Evolutionary conservation across 352 stramenopile genomes (phyloP).

Genomic region (Pythium aquatile): DNA sequence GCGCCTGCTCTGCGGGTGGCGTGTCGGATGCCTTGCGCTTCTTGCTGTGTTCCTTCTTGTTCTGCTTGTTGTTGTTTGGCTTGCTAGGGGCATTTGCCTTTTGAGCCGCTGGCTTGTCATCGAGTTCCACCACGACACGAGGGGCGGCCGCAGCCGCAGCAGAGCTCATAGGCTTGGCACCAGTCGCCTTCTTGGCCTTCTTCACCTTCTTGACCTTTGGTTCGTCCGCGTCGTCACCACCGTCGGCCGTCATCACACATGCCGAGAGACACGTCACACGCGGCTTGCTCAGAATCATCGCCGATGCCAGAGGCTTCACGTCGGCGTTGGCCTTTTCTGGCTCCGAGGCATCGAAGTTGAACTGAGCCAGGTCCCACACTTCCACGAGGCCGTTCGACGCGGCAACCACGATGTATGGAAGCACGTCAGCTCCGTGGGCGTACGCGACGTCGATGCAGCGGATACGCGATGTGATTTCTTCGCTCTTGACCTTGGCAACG

Average conservation of each 20-base stretch:
- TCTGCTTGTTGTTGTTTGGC: conserved; percentile 7
- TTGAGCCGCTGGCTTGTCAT: conserved; percentile 18
- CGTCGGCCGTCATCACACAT: conserved; percentile 40
- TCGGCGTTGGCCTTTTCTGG: conserved; percentile 58
- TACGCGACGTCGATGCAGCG: conserved; percentile 76
- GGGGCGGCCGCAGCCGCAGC: conserved; percentile 36
- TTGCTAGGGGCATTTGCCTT: background rate
- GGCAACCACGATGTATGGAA: conserved; percentile 72
- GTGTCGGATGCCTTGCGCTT: conserved; percentile 22
- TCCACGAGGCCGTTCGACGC: conserved; percentile 75
- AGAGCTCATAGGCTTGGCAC: conserved; percentile 16
- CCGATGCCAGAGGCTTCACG: conserved; percentile 59
- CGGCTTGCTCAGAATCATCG: conserved; percentile 64
- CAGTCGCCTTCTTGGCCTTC: conserved; percentile 23
- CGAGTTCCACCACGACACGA: conserved; percentile 71
- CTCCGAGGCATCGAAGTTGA: conserved; percentile 46
- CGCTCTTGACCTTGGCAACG: conserved; percentile 65
- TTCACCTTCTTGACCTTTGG: conserved; percentile 48
- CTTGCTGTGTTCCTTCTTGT: conserved; percentile 10
- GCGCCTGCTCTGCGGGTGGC: background rate
- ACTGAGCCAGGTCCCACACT: conserved; percentile 75
- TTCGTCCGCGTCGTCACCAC: conserved; percentile 20
- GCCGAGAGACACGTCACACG: conserved; percentile 74
- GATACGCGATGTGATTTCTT: conserved; percentile 66
- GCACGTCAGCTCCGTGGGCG: conserved; percentile 45